A percentile compares a stretch with the other conserved stretches of the same genome.
Conservation (phyloP, 1,139 yeast species). For the Saccharomyces uvarum region DNA sequence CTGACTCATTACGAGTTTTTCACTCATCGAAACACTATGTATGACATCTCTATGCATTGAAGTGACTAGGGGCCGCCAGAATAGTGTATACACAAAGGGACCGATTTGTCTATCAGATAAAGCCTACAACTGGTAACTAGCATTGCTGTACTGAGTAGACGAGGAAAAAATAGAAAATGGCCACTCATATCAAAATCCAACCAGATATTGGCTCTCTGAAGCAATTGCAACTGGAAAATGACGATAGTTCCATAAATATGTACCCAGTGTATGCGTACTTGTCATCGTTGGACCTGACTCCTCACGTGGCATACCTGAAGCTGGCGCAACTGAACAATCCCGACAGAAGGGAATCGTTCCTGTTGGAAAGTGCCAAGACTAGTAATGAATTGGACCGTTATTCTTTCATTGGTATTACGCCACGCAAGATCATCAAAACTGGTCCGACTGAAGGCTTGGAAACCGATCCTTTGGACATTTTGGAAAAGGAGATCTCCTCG, state of each 20-base stretch:
- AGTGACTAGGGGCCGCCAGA: neutral
- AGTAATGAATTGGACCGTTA: slow-evolving; percentile 87
- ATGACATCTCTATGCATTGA: neutral
- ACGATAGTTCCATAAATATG: slow-evolving; percentile 35
- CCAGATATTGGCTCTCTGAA: slow-evolving; percentile 51
- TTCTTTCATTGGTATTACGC: slow-evolving; percentile 82
- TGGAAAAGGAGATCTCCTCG: slow-evolving; percentile 63
- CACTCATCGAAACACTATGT: neutral
- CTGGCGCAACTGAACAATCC: slow-evolving; percentile 63
- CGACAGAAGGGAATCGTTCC: slow-evolving; percentile 58
- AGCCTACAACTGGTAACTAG: neutral
- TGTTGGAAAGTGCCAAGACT: slow-evolving; percentile 80
- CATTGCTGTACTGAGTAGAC: neutral
- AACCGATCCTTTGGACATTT: slow-evolving; percentile 68
- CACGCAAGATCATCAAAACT: slow-evolving; percentile 72
- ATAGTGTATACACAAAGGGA: neutral
- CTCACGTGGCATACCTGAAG: slow-evolving; percentile 83
- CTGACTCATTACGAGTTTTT: neutral
- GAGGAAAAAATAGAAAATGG: neutral
- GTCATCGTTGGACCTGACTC: slow-evolving; percentile 71
- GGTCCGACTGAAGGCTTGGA: slow-evolving; percentile 56
- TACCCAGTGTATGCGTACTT: slow-evolving; percentile 75
- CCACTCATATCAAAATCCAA: slow-evolving; percentile 37
- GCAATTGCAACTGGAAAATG: slow-evolving; percentile 40
- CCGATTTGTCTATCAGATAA: neutral